Conservation (phyloP, 345 rosid species). For the Camelina hispida region DNA sequence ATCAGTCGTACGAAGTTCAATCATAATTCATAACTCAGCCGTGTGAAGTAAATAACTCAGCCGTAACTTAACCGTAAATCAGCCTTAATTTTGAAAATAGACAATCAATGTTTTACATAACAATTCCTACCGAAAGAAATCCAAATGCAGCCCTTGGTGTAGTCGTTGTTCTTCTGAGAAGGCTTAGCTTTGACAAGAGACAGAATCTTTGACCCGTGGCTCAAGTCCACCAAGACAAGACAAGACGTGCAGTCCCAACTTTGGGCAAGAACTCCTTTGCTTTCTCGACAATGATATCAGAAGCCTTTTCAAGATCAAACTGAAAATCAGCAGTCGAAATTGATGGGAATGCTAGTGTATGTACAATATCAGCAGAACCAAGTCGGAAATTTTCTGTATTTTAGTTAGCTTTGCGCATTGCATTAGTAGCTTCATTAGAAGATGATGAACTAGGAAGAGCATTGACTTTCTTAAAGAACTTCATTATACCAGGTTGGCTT, state of each 20-base stretch:
- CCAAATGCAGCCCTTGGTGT: conserved; percentile 62
- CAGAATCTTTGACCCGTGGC: conserved; percentile 69
- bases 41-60: too few relatives aligned
- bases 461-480: conserved; percentile 76
- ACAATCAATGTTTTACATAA: too few relatives aligned
- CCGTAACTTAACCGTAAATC: too few relatives aligned
- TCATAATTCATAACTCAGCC: too few relatives aligned
- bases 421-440: conserved; percentile 40
- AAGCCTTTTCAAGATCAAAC: conserved; percentile 76
- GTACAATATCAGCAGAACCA: conserved; percentile 46
- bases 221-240: conserved; percentile 87
- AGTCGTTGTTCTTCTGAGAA: conserved; percentile 66
- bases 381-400: conserved; percentile 28
- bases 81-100: too few relatives aligned
- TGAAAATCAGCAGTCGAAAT: conserved; percentile 91
- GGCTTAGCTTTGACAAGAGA: conserved; percentile 79
- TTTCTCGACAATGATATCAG: conserved; percentile 79
- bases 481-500: conserved; percentile 85
- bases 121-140: too few relatives aligned
- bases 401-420: conserved; percentile 39
- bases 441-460: conserved; percentile 45
- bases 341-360: conserved; percentile 86
- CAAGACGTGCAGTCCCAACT: conserved; percentile 73
- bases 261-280: conserved; percentile 68
- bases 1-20: too few relatives aligned